Evolutionary conservation across 192 early-diverging fungal genomes (phyloP).

Genomic region (Coemansia sp.): DNA sequence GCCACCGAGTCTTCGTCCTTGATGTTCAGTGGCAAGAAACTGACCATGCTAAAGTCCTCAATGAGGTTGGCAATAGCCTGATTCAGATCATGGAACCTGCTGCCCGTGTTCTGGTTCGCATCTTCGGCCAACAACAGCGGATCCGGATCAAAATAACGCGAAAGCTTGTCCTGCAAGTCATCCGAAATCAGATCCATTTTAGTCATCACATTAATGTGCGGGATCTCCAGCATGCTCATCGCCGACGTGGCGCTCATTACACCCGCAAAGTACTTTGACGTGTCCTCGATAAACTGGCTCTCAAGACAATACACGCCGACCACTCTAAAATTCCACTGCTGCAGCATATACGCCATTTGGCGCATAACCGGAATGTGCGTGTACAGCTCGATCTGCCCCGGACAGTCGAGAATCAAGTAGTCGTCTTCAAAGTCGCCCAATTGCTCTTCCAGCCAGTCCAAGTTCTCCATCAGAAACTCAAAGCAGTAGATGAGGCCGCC

Average conservation of each 20-base stretch:
- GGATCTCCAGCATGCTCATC: constrained; percentile 96
- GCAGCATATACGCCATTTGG: constrained; percentile 67
- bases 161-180: constrained; percentile 64
- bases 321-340: constrained; percentile 74
- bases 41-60: constrained; percentile 97
- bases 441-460: constrained; percentile 97
- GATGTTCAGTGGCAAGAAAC: constrained; percentile 90
- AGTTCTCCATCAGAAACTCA: constrained; percentile 92
- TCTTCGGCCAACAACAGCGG: constrained; percentile 82
- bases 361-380: constrained; percentile 97
- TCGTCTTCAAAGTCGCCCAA: constrained; percentile 90
- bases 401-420: constrained; percentile 96
- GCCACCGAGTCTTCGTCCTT: constrained; percentile 92
- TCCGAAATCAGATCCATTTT: constrained; percentile 91
- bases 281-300: constrained; percentile 93
- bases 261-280: constrained; percentile 94
- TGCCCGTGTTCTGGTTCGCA: constrained; percentile 68
- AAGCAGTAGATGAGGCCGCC: constrained; percentile 96
- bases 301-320: constrained; percentile 95
- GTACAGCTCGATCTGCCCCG: constrained; percentile 98
- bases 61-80: constrained; percentile 86
- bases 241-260: constrained; percentile 93
- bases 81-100: constrained; percentile 84
- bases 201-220: constrained; percentile 96
- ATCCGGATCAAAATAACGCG: constrained; percentile 89